Evolutionary conservation across 371 early-diverging fungal genomes (phyloP).

Genomic region (Mucor circinelloides): DNA sequence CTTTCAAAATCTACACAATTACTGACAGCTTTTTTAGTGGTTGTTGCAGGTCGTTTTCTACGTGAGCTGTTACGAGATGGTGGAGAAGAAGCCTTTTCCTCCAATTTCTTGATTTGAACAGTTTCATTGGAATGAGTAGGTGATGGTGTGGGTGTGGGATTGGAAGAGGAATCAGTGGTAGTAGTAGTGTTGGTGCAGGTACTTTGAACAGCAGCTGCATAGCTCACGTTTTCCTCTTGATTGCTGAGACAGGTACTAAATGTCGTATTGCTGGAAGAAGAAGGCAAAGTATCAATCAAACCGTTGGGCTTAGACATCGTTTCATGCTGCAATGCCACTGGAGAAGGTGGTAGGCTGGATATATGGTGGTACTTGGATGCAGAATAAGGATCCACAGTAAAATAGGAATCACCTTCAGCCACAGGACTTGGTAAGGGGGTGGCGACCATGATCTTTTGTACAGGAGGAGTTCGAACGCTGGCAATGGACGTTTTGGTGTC

Average conservation of each 20-base stretch:
- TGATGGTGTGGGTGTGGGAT: neutral
- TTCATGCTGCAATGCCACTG: neutral
- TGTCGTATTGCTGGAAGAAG: neutral
- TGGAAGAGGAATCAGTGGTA: neutral
- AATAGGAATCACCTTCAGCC: neutral
- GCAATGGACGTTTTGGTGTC: neutral
- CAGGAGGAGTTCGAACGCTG: no score
- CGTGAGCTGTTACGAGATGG: neutral
- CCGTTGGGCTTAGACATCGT: neutral
- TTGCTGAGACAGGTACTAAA: neutral
- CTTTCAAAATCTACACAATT: conserved; percentile 9
- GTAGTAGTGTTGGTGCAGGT: neutral
- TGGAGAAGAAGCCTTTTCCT: neutral
- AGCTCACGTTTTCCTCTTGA: neutral
- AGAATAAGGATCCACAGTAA: neutral
- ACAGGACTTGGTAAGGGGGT: neutral
- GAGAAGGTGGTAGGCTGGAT: neutral
- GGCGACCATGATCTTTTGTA: neutral
- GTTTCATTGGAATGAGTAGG: neutral
- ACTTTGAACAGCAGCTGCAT: neutral
- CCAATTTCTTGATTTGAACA: neutral
- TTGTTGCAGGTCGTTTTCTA: neutral
- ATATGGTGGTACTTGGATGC: neutral
- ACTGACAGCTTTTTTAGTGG: neutral
- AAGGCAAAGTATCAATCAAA: neutral